These are phyloP conservation scores for Trypanosoma melophagium DNA, from an alignment of 208 protist species.

Conservation along the genomic window DNA sequence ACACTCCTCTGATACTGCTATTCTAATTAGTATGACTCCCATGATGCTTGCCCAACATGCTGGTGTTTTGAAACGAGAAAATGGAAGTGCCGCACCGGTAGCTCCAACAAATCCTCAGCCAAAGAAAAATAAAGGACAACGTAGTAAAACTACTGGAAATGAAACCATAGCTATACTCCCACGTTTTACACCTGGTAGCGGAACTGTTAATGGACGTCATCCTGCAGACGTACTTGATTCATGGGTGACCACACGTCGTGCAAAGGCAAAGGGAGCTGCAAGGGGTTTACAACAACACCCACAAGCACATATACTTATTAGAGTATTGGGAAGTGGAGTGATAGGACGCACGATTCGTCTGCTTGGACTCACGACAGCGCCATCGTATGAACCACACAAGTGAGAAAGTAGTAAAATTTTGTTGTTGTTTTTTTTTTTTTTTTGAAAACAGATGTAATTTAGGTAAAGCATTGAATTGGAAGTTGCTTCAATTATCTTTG, in stretches of 20 bases:
- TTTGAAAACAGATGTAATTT: background rate
- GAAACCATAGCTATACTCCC: background rate
- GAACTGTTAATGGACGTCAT: background rate
- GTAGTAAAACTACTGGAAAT: background rate
- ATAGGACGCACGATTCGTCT: background rate
- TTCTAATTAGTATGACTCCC: constrained; percentile 70
- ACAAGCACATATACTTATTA: constrained; percentile 14
- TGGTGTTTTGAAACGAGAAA: constrained; percentile 22
- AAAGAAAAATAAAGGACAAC: background rate
- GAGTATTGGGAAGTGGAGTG: constrained; percentile 5
- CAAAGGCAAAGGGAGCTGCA: background rate
- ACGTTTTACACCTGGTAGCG: constrained; percentile 2
- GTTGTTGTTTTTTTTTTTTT: constrained; percentile 6
- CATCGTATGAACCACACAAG: constrained; percentile 11
- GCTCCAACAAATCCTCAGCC: background rate
- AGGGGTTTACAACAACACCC: background rate
- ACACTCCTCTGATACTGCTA: constrained; percentile 31
- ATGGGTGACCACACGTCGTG: constrained; percentile 7
- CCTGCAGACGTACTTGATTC: constrained; percentile 5
- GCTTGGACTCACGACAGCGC: constrained; percentile 7
- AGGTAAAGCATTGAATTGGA: no score
- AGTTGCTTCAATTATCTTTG: no score
- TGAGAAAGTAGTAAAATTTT: background rate
- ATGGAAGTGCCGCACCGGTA: background rate
- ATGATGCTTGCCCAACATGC: constrained; percentile 57